Evolutionary conservation across 1,284 basidiomycete genomes (phyloP).

Genomic region (Ganoderma lingzhi): DNA sequence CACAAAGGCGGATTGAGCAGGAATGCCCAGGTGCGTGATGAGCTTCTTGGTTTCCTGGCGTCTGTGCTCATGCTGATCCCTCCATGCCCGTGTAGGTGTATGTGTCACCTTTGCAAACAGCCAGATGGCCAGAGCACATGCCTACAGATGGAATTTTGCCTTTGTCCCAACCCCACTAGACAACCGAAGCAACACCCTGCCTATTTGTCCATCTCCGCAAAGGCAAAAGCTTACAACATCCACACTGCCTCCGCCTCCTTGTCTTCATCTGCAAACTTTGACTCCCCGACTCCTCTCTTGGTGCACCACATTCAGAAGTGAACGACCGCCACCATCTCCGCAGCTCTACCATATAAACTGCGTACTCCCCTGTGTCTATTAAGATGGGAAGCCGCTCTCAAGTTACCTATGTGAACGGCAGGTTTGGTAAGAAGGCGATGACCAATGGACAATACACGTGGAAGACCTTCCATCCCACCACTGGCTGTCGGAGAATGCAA

Average conservation of each 20-base stretch:
- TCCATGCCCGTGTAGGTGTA: conserved; percentile 56
- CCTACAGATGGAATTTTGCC: no score
- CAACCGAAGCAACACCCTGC: conserved; percentile 49
- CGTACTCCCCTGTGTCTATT: conserved; percentile 26
- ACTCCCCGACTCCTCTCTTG: conserved; percentile 21
- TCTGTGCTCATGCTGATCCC: neutral
- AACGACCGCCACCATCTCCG: conserved; percentile 16
- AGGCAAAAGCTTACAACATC: conserved; percentile 39
- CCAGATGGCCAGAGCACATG: conserved; percentile 71
- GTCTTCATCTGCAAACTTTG: conserved; percentile 18
- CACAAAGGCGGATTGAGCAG: conserved; percentile 63
- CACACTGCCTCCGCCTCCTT: conserved; percentile 32
- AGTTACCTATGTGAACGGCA: conserved; percentile 52
- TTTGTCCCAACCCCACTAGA: conserved; percentile 61
- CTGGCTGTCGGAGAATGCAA: conserved; percentile 39
- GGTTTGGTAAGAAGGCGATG: no score
- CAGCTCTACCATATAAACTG: conserved; percentile 3
- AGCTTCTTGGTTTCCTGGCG: neutral
- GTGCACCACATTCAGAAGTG: conserved; percentile 15
- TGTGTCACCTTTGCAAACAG: conserved; percentile 71
- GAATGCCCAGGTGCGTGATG: conserved; percentile 75
- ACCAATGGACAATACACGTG: conserved; percentile 59
- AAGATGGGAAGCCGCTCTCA: conserved; percentile 31
- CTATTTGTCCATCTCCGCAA: conserved; percentile 53
- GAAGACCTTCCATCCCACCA: conserved; percentile 42